These are phyloP conservation scores for Chaetomiaceae sp. DNA, from an alignment of 2,329 filamentous ascomycete species.

Conservation along the genomic window DNA sequence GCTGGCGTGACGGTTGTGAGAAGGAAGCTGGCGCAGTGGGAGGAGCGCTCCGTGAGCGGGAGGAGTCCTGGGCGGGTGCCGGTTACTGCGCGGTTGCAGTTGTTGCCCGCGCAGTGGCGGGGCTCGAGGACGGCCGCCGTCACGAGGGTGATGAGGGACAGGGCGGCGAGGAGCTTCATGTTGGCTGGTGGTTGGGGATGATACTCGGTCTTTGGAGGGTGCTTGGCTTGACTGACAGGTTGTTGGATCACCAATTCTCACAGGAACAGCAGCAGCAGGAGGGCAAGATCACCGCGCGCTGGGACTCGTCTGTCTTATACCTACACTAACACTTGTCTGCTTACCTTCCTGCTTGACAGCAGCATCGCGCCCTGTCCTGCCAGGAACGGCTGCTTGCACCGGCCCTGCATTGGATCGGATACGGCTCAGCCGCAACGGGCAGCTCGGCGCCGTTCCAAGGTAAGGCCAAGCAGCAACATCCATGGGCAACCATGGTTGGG, in stretches of 20 bases:
- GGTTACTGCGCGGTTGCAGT: constrained; percentile 44
- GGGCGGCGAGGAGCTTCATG: constrained; percentile 39
- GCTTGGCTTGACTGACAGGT: too few species aligned
- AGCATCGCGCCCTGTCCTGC: background rate
- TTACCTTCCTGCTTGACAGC: background rate
- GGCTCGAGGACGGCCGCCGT: constrained; percentile 34
- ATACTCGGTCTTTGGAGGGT: too few species aligned
- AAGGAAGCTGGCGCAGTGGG: constrained; percentile 40
- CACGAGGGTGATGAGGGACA: constrained; percentile 36
- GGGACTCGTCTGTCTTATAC: background rate
- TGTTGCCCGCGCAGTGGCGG: constrained; percentile 39
- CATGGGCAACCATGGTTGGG: constrained; percentile 7
- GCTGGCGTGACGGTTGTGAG: constrained; percentile 37
- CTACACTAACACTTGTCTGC: background rate
- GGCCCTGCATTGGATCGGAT: background rate
- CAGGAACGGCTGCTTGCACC: background rate
- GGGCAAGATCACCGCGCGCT: too few species aligned
- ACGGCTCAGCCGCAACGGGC: background rate
- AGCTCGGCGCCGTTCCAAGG: constrained; percentile 1
- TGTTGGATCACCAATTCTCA: too few species aligned
- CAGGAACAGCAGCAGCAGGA: too few species aligned
- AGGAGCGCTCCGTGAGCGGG: constrained; percentile 33
- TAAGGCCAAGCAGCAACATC: background rate
- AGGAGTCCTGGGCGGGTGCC: constrained; percentile 37
- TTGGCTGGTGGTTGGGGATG: constrained; percentile 24